Evolutionary conservation across 148 eudicot genomes (phyloP).

Genomic region (Cornus florida): DNA sequence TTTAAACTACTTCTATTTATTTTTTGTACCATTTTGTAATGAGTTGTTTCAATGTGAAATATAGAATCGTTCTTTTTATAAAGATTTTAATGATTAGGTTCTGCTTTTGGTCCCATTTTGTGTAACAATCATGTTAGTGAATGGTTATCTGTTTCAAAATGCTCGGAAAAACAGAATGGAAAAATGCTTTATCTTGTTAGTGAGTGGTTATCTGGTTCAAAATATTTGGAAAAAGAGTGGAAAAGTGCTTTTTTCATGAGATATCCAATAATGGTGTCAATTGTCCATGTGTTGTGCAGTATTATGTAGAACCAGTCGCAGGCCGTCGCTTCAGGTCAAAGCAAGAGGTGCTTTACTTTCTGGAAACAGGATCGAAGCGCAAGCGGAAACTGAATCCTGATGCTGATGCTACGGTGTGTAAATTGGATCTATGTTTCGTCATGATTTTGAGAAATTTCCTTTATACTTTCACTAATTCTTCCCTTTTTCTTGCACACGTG

Average conservation of each 20-base stretch:
- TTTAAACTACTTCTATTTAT: too few species aligned
- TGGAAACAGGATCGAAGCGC: constrained; percentile 44
- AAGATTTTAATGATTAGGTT: too few species aligned
- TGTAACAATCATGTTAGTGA: neutral
- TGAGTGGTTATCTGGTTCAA: neutral
- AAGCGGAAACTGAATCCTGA: constrained; percentile 29
- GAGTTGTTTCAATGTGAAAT: too few species aligned
- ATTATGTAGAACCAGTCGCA: constrained; percentile 42
- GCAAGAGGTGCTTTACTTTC: constrained; percentile 48
- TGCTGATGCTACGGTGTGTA: constrained; percentile 43
- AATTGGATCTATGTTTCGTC: neutral
- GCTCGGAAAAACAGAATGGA: too few species aligned
- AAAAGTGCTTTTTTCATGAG: neutral
- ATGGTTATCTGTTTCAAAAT: neutral
- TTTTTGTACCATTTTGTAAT: too few species aligned
- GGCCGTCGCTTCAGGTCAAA: constrained; percentile 53
- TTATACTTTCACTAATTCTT: neutral
- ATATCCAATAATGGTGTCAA: neutral
- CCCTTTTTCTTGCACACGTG: neutral
- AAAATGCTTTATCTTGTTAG: neutral
- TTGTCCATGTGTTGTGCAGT: constrained; percentile 41
- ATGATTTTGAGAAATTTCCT: neutral
- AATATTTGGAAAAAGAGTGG: too few species aligned
- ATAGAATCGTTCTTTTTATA: too few species aligned
- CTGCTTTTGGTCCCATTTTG: neutral